Percentiles rank a stretch among this genome's conserved stretches.
Conservation (phyloP, 2,329 filamentous ascomycete genomes). For the Coleophoma cylindrospora region DNA sequence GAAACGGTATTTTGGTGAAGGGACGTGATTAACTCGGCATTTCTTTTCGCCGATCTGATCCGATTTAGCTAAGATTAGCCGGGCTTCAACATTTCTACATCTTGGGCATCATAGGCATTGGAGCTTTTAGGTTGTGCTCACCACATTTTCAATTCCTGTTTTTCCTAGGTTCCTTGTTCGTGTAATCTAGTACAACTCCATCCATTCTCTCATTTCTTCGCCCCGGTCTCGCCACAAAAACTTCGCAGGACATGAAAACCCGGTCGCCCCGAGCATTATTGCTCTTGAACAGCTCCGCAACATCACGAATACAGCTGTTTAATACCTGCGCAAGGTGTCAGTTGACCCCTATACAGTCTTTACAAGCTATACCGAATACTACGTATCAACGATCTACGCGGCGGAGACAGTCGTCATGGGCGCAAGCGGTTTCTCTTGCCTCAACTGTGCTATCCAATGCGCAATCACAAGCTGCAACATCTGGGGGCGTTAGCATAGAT, state of each 20-base stretch:
- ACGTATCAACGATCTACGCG: slow-evolving; percentile 31
- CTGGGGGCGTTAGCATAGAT: slow-evolving; percentile 71
- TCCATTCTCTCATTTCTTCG: background rate
- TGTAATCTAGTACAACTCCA: background rate
- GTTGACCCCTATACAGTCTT: slow-evolving; percentile 14
- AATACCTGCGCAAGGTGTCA: slow-evolving; percentile 35
- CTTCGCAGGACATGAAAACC: slow-evolving; percentile 43
- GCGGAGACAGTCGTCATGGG: slow-evolving; percentile 62
- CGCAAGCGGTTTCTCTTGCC: slow-evolving; percentile 66
- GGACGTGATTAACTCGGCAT: background rate
- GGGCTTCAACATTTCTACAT: slow-evolving; percentile 1
- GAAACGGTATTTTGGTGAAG: background rate
- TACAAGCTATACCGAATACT: slow-evolving; percentile 7
- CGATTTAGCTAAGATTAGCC: background rate
- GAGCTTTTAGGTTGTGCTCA: background rate
- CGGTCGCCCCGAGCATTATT: slow-evolving; percentile 43
- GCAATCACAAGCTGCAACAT: slow-evolving; percentile 50
- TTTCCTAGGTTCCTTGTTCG: background rate
- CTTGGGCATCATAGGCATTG: background rate
- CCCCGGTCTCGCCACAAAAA: background rate
- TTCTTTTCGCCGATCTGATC: slow-evolving; percentile 13
- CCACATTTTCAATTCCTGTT: background rate
- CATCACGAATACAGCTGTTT: slow-evolving; percentile 28
- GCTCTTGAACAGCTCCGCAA: slow-evolving; percentile 33
- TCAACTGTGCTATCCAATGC: slow-evolving; percentile 68